Conservation (phyloP, 352 stramenopile species). For the Thalassiosira mediterranea region DNA sequence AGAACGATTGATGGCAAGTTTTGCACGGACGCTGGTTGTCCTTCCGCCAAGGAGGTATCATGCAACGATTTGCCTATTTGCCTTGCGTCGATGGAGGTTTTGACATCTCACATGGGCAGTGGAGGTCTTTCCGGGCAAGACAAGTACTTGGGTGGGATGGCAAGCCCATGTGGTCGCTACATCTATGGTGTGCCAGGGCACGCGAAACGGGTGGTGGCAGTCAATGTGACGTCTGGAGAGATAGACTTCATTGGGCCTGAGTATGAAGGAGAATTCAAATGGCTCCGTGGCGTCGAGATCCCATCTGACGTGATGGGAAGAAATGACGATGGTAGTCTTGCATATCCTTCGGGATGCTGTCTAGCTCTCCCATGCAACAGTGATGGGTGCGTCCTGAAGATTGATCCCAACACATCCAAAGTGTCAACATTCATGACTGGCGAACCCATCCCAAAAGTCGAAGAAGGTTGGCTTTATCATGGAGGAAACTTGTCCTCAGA, state of each 20-base stretch:
- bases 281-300: conserved; percentile 74
- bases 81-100: conserved; percentile 24
- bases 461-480: conserved; percentile 74
- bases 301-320: conserved; percentile 45
- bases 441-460: conserved; percentile 44
- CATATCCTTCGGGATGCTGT: conserved; percentile 62
- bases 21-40: neutral
- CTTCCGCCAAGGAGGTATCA: neutral
- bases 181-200: conserved; percentile 77
- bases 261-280: conserved; percentile 79
- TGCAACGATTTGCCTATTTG: conserved; percentile 30
- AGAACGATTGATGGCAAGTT: conserved; percentile 23
- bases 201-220: conserved; percentile 67
- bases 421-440: conserved; percentile 65
- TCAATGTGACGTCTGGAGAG: conserved; percentile 48
- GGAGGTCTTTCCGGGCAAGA: conserved; percentile 55
- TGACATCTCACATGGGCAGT: conserved; percentile 11
- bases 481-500: conserved; percentile 67
- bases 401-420: conserved; percentile 59
- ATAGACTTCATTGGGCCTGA: conserved; percentile 67
- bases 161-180: conserved; percentile 66
- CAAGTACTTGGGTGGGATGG: conserved; percentile 75
- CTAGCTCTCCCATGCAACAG: conserved; percentile 66
- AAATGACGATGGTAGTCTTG: conserved; percentile 29
- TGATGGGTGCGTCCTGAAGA: conserved; percentile 63